Percentiles rank a stretch among this genome's conserved stretches.
These are phyloP conservation scores for Salmacisia buchloeana DNA, from an alignment of 1,284 basidiomycete species.

Conservation along the genomic window DNA sequence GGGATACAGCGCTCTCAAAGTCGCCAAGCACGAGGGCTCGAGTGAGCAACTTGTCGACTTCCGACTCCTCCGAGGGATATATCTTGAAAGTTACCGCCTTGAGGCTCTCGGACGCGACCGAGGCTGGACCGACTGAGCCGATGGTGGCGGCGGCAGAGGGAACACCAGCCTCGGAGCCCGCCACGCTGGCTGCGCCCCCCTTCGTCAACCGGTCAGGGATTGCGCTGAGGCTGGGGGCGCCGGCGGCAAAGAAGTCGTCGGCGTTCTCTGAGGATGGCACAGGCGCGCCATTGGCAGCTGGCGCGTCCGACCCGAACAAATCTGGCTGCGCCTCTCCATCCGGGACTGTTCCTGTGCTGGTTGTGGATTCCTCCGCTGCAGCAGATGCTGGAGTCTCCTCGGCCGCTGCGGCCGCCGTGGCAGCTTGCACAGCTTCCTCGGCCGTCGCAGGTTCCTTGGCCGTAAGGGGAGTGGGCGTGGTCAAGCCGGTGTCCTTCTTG, in stretches of 20 bases:
- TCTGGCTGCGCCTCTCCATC: background rate
- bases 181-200: constrained; percentile 44
- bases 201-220: constrained; percentile 37
- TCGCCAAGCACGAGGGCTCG: constrained; percentile 91
- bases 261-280: background rate
- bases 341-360: background rate
- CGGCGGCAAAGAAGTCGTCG: constrained; percentile 5
- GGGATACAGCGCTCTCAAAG: constrained; percentile 82
- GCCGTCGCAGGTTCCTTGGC: constrained; percentile 13
- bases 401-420: constrained; percentile 8
- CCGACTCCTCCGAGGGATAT: constrained; percentile 80
- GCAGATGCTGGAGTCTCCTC: constrained; percentile 14
- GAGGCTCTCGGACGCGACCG: constrained; percentile 66
- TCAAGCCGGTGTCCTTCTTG: constrained; percentile 48
- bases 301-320: background rate
- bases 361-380: background rate
- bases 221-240: constrained; percentile 12
- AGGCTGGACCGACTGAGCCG: constrained; percentile 57
- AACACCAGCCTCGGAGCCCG: background rate
- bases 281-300: background rate
- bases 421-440: constrained; percentile 10
- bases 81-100: constrained; percentile 78
- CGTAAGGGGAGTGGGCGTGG: background rate
- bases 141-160: constrained; percentile 56
- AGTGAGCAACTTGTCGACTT: constrained; percentile 81